A percentile compares a stretch with the other conserved stretches of the same genome.
Conservation (phyloP, 148 eudicot genomes). For the Pharnaceum exiguum region DNA sequence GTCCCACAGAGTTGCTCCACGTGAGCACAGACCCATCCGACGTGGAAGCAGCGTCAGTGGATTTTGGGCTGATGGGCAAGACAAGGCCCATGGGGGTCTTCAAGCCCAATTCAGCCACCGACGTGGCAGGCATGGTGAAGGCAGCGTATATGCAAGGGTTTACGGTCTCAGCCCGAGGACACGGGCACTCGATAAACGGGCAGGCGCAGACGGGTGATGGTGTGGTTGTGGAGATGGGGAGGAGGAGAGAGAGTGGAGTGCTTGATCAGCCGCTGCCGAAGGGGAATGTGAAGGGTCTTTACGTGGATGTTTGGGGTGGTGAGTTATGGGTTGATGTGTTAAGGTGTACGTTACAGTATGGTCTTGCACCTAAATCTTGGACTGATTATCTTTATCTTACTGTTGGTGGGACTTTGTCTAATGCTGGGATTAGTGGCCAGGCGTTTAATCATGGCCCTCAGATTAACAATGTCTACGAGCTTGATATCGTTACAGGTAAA, state of each 20-base stretch:
- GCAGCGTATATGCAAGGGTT: conserved; percentile 35
- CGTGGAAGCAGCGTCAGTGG: conserved; percentile 48
- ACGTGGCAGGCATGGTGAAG: conserved; percentile 40
- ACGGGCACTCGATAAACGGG: conserved; percentile 89
- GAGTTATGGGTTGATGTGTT: conserved; percentile 94
- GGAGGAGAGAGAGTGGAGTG: not conserved
- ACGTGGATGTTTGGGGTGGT: conserved; percentile 91
- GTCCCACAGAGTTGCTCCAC: conserved; percentile 39
- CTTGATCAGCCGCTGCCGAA: conserved; percentile 17
- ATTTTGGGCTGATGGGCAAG: conserved; percentile 52
- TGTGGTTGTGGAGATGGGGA: conserved; percentile 69
- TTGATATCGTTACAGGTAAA: conserved; percentile 84
- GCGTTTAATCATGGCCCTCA: conserved; percentile 95
- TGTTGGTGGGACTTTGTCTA: conserved; percentile 91
- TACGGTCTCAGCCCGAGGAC: conserved; percentile 74
- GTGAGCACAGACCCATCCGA: conserved; percentile 36
- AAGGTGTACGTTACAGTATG: conserved; percentile 58
- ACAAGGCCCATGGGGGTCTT: conserved; percentile 52
- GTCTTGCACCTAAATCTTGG: conserved; percentile 91
- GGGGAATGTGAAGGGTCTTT: conserved; percentile 34
- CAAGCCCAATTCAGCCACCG: conserved; percentile 48
- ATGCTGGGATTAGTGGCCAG: conserved; percentile 97
- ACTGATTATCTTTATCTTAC: conserved; percentile 90
- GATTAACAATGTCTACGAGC: conserved; percentile 64
- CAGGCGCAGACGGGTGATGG: conserved; percentile 59